Percentiles rank a stretch among this genome's conserved stretches.
phyloP scores from a whole-genome alignment of 192 early-diverging fungal genomes.

The Coemansia sp. region DNA sequence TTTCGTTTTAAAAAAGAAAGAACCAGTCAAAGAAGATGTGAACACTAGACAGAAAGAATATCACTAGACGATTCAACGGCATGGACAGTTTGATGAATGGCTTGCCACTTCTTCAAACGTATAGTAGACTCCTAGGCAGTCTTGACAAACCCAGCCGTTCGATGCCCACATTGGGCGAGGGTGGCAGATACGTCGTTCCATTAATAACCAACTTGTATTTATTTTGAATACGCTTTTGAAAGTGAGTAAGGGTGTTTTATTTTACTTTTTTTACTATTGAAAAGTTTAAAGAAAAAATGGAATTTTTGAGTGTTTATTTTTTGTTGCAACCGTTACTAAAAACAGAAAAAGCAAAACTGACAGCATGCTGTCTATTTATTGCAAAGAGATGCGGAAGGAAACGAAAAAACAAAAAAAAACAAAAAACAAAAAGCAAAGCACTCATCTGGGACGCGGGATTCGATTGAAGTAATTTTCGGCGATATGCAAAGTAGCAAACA shows the following conservation, averaged over 20 bases:
- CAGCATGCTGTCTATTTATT: background rate
- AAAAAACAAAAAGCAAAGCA: background rate
- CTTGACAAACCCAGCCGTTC: constrained; percentile 42
- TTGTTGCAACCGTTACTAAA: background rate
- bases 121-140: constrained; percentile 40
- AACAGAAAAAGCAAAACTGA: background rate
- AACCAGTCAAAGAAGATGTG: background rate
- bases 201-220: background rate
- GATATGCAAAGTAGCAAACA: background rate
- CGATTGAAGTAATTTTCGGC: background rate
- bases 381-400: background rate
- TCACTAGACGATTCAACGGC: constrained; percentile 1
- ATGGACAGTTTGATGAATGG: constrained; percentile 36
- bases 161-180: background rate
- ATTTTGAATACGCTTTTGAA: background rate
- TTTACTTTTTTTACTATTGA: background rate
- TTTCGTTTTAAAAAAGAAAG: background rate
- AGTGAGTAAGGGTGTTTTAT: no score
- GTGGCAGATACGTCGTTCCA: background rate
- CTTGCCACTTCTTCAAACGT: constrained; percentile 44
- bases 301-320: background rate
- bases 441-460: background rate
- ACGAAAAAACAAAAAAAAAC: background rate
- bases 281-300: background rate
- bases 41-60: background rate